Evolutionary conservation across 1,139 yeast species (phyloP), one percentile per base, ranked within the genome.

Genomic region (Meyerozyma carpophila): DNA sequence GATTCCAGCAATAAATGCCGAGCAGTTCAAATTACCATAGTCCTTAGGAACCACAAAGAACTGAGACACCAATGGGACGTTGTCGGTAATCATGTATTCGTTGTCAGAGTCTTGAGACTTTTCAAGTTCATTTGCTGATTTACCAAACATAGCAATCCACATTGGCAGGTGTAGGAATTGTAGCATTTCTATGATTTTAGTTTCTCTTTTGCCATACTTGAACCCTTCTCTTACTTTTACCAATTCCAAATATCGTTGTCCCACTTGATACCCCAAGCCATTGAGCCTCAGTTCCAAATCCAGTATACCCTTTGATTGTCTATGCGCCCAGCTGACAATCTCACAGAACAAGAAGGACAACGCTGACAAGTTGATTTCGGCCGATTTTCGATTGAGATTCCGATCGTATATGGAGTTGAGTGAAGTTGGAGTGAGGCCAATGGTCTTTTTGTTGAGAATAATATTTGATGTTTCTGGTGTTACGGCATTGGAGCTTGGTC

Each of bases 1-100:
- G 25, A 93, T 79, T 0, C 98, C 98, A 1, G 97, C 97, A 2
- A 85, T 79, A 56, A 86, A 87, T 0, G 96, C 91, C 9, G 87
- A 84, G 56, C 95, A 86, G 56, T 85, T 87, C 54, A 89, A 73
- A 50, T 83, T 83, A 7, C 87, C 83, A 60, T 84, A 82, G 50
- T 89, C 95, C 51, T 78, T 80, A 3, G 96, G 96, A 5, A 86
- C 83, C 28, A 86, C 81, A 24, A 93, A 82, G 59, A 79, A 93
- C 53, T 80, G 83, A 9, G 93, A 77, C 41, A 91, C 74, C 44
- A 85, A 56, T 3, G 98, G 98, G 24, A 76, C 65, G 55, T 86
- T 82, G 59, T 93, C 98, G 18, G 84, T 83, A 47, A 94, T 88
- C 89, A 81, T 82, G 57, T 79, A 94, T 62, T 93, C 97, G 52